These are phyloP conservation scores for Kokia cookei DNA, from an alignment of 441 rosid genomes.

Conservation along the genomic window DNA sequence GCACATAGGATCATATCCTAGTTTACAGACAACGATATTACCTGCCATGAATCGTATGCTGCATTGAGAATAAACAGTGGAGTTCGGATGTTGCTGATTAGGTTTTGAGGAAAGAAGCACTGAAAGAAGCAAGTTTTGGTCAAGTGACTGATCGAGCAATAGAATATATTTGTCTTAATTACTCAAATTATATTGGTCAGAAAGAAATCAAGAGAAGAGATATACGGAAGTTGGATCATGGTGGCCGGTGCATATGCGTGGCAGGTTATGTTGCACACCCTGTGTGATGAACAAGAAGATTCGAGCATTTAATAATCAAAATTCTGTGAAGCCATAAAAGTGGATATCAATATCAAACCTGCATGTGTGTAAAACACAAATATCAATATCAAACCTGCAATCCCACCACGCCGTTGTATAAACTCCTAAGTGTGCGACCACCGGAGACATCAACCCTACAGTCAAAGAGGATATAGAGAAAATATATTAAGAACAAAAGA, in stretches of 20 bases:
- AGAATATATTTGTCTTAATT: neutral
- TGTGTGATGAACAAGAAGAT: constrained; percentile 18
- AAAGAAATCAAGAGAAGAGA: neutral
- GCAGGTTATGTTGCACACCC: constrained; percentile 56
- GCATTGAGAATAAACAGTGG: constrained; percentile 80
- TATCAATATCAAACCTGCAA: constrained; percentile 47
- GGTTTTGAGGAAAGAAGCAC: constrained; percentile 92
- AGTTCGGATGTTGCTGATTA: constrained; percentile 53
- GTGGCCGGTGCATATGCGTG: constrained; percentile 54
- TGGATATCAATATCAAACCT: constrained; percentile 31
- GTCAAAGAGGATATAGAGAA: constrained; percentile 12
- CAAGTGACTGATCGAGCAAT: constrained; percentile 3
- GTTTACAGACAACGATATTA: constrained; percentile 11
- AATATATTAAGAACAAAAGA: neutral
- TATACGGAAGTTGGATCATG: constrained; percentile 72
- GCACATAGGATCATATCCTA: neutral
- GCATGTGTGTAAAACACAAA: constrained; percentile 8
- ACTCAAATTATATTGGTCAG: neutral
- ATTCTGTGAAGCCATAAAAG: neutral
- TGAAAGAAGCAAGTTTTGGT: constrained; percentile 23
- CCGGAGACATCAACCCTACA: constrained; percentile 77
- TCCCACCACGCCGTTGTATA: constrained; percentile 60
- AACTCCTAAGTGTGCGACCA: constrained; percentile 55
- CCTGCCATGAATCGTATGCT: constrained; percentile 94
- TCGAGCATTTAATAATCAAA: neutral